Evolutionary conservation across 2,329 filamentous ascomycete genomes (phyloP), one percentile per base, ranked within the genome.

Genomic region (Purpureocillium lavendulum): DNA sequence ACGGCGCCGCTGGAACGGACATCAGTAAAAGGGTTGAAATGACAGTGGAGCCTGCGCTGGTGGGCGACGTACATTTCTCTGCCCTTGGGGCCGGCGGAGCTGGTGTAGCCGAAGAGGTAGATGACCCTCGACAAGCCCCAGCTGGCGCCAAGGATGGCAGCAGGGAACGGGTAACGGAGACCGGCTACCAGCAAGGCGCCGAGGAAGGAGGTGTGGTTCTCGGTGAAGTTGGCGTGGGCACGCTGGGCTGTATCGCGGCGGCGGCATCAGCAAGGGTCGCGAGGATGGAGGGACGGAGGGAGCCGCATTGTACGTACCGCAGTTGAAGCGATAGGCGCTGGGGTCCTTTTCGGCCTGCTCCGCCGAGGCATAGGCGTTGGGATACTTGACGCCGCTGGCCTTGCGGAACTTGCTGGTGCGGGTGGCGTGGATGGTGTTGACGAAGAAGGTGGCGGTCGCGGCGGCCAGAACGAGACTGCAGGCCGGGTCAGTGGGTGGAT

Each of bases 201-300:
- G 10, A 82, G 51, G 53, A 74, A 66, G 4, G 74, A 64, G 8
- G 70, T 61, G 29, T 75, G 63, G 60, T 76, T 80, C 65, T 84
- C 80, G 47, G 67, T 68, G 61, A 70, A 83, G 66, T 83, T 82
- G 49, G 65, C 60, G 55, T 84, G 80, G 9, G 76, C 70, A 35
- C 75, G 73, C 52, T 81, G 77, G 38, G 73, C 70, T 73, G 40
- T 29, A 30, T 13, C 11, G 12, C 6, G 4, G 29, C 29, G 11
- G 29, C n/a, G 29, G 33, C 40, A 26, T 36, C 13, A 26, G 28
- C 33, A 17, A 3, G 14, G 30, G 7, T 3, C 7, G n/a, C 8
- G 8, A 26, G 21, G 14, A 10, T 13, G 11, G 34, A 35, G 26
- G 30, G 14, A 28, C 38, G 42, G 14, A 30, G 16, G n/a, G 14